Base-by-base conservation (phyloP, 805 yeast species). In the Maudiozyma turicensis region DNA sequence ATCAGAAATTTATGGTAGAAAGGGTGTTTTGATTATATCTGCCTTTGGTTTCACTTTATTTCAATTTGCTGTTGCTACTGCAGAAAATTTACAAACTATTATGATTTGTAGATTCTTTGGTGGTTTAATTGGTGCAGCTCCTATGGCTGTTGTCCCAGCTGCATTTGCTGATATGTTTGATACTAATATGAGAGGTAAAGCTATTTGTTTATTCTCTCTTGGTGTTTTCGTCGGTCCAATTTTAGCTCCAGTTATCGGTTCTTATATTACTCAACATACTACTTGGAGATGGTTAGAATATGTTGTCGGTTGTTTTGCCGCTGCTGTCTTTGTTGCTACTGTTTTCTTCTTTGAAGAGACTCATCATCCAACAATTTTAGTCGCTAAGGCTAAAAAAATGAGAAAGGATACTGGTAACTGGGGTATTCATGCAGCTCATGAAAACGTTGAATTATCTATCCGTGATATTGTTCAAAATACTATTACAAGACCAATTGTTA, bases 221-320 rank as follows among this genome's bases (percentile, higher is more conserved):
- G 79, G 82, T 42, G 86, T 86, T 32, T 84, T 86, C 55, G 71
- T 74, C 37, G 93, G 95, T 49, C 96, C 96, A 26, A 74, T 86
- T 70, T 48, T 83, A 40, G 90, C 90, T 0, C 96, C 96, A n/a
- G 79, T 89, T 49, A 76, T 78, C 44, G 86, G 90, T 51, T 82
- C 82, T 0, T 86, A 82, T 64, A 79, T 83, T 42, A 75, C 72
- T n/a, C 75, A 79, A 49, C 70, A 74, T 48, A 69, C 88, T 41
- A 86, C 88, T 14, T 86, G 95, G 95, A 73, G 95, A 61, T 87
- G 95, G 95, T 76, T 86, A 10, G 75, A 73, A 54, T 87, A 86
- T 64, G 68, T 86, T 49, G 74, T 82, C 2, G 91, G 86, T 52
- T 80, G 85, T 48, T 64, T 83, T 63, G 64, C 75, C 5, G 70